Conservation (phyloP, 1,139 yeast species). For the Candida freyschussii region DNA sequence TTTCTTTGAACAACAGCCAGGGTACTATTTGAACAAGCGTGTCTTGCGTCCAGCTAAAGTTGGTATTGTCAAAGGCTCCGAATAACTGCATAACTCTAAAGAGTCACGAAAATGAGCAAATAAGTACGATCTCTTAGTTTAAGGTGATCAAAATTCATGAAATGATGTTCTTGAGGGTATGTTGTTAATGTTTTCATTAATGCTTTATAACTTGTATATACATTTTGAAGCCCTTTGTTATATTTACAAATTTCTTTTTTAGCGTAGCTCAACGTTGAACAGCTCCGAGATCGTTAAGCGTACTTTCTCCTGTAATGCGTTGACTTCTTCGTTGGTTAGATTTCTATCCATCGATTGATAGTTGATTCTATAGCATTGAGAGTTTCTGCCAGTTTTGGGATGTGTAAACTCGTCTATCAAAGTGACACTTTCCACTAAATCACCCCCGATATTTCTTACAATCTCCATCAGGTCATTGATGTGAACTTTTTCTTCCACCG, state of each 20-base stretch:
- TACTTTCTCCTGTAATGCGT: conserved; percentile 60
- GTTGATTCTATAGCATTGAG: conserved; percentile 84
- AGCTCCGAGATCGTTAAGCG: conserved; percentile 46
- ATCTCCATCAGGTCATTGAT: conserved; percentile 93
- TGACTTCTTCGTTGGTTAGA: conserved; percentile 77
- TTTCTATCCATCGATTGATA: conserved; percentile 96
- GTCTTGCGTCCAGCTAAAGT: conserved; percentile 91
- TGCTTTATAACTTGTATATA: neutral
- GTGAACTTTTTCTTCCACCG: conserved; percentile 39
- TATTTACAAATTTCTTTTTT: neutral
- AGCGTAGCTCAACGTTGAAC: conserved; percentile 52
- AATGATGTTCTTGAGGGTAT: neutral
- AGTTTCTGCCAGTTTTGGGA: conserved; percentile 71
- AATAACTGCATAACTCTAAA: conserved; percentile 13
- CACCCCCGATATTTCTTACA: conserved; percentile 80
- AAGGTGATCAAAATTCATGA: too few species aligned
- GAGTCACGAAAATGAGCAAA: too few species aligned
- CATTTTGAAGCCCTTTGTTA: conserved; percentile 1
- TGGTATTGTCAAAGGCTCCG: conserved; percentile 67
- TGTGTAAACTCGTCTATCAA: conserved; percentile 79
- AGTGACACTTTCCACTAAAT: conserved; percentile 80
- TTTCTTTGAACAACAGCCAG: conserved; percentile 82
- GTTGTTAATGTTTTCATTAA: neutral
- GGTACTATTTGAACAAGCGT: conserved; percentile 74
- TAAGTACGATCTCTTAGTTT: too few species aligned